A percentile compares a stretch with the other conserved stretches of the same genome.
These are phyloP conservation scores for Nannizzia gypsea DNA, from an alignment of 2,329 filamentous ascomycete genomes.

Conservation along the genomic window DNA sequence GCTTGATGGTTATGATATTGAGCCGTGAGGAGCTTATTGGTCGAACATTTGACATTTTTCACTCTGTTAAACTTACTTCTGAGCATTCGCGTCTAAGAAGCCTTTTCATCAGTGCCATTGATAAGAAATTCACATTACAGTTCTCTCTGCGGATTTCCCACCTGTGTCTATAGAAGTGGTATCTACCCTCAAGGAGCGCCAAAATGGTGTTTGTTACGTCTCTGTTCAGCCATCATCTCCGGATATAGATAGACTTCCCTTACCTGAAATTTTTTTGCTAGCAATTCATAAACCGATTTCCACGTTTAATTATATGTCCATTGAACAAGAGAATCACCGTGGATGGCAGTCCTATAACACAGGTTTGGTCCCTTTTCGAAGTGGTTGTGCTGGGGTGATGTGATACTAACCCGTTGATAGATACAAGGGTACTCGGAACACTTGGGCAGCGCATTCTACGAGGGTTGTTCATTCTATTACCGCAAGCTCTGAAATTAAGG, in stretches of 20 bases:
- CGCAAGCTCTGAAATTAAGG: constrained; percentile 1
- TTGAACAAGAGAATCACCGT: constrained; percentile 4
- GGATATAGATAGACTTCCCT: constrained; percentile 5
- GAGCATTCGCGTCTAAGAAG: constrained; percentile 6
- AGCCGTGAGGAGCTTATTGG: not conserved
- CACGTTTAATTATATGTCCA: not conserved
- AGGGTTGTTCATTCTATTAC: constrained; percentile 4
- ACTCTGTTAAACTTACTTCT: constrained; percentile 7
- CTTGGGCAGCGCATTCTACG: constrained; percentile 5
- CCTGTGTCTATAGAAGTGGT: constrained; percentile 1
- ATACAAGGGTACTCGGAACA: not conserved
- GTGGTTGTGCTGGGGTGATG: too few relatives aligned
- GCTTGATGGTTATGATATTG: too few relatives aligned
- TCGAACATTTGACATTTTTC: not conserved
- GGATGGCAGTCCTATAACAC: constrained; percentile 2
- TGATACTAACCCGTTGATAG: not conserved
- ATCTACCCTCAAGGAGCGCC: constrained; percentile 5
- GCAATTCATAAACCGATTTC: constrained; percentile 8
- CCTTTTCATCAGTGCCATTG: not conserved
- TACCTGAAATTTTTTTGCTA: constrained; percentile 11
- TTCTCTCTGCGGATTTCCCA: too few relatives aligned
- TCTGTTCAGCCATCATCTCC: constrained; percentile 7
- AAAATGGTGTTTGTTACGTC: constrained; percentile 8
- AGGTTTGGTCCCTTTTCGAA: too few relatives aligned
- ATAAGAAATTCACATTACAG: too few relatives aligned